Conservation (phyloP, 768 basidiomycete species). For the Termitomyces sp. region DNA sequence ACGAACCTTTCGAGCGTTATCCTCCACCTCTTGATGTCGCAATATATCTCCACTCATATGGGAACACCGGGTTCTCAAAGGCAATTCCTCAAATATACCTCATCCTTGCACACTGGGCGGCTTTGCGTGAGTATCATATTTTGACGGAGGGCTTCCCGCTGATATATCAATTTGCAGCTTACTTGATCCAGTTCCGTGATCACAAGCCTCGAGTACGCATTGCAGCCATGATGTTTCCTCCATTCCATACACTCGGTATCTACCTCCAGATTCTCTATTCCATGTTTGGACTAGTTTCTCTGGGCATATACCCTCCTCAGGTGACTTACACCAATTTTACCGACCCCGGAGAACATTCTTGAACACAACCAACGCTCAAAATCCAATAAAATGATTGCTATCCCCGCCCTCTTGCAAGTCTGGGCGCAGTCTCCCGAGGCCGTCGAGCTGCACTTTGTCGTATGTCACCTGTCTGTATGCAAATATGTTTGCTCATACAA, state of each 20-base stretch:
- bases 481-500: background rate
- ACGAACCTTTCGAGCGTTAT: slow-evolving; percentile 10
- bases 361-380: slow-evolving; percentile 15
- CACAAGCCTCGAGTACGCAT: slow-evolving; percentile 7
- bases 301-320: slow-evolving; percentile 23
- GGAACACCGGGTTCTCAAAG: slow-evolving; percentile 33
- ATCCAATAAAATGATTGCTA: slow-evolving; percentile 18
- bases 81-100: slow-evolving; percentile 23
- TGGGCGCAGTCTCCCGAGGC: slow-evolving; percentile 20
- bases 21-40: slow-evolving; percentile 13
- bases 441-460: slow-evolving; percentile 20
- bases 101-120: slow-evolving; percentile 17
- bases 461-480: slow-evolving; percentile 13
- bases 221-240: slow-evolving; percentile 22
- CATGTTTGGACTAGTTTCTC: slow-evolving; percentile 13
- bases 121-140: slow-evolving; percentile 16
- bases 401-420: slow-evolving; percentile 24
- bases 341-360: slow-evolving; percentile 30
- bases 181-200: slow-evolving; percentile 7
- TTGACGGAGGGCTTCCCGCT: background rate
- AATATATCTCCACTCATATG: slow-evolving; percentile 30
- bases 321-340: slow-evolving; percentile 23
- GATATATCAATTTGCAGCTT: slow-evolving; percentile 1
- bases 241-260: slow-evolving; percentile 26
- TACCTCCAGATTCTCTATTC: slow-evolving; percentile 19